phyloP scores from a whole-genome alignment of 306 rosid genomes.

The Astragalus membranaceus region DNA sequence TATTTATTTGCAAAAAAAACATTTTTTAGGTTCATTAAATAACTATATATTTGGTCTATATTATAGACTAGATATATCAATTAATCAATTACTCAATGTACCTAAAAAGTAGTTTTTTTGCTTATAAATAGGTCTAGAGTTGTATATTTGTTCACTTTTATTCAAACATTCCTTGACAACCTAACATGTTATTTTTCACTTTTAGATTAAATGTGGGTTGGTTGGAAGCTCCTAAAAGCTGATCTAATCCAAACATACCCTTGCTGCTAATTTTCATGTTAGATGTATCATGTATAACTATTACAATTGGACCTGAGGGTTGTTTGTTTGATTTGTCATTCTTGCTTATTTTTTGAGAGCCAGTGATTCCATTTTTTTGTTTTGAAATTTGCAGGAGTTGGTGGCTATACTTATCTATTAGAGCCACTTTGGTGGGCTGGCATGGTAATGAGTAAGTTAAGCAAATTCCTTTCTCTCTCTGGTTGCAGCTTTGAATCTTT shows the following conservation, averaged over 20 bases:
- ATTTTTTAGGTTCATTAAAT: too few relatives aligned
- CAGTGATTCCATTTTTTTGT: neutral
- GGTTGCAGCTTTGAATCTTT: neutral
- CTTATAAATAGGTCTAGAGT: too few relatives aligned
- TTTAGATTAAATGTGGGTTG: neutral
- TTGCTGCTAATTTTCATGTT: neutral
- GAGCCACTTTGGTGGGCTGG: conserved; percentile 99
- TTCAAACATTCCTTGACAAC: neutral
- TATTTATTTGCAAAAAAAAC: too few relatives aligned
- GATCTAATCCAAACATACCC: neutral
- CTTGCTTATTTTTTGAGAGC: neutral
- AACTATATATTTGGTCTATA: too few relatives aligned
- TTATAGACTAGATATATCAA: too few relatives aligned
- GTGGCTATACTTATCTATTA: conserved; percentile 77
- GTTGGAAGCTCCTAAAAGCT: neutral
- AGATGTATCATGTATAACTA: neutral
- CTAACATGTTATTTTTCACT: neutral
- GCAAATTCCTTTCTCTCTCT: neutral
- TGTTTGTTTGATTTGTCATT: neutral
- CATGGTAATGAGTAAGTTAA: conserved; percentile 82
- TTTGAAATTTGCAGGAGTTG: conserved; percentile 53
- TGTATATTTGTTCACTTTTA: too few relatives aligned
- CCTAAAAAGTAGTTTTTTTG: too few relatives aligned
- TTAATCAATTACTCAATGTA: too few relatives aligned
- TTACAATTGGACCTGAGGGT: neutral